These are phyloP conservation scores for Babesia divergens DNA, from an alignment of 169 alveolate genomes.

Conservation along the genomic window DNA sequence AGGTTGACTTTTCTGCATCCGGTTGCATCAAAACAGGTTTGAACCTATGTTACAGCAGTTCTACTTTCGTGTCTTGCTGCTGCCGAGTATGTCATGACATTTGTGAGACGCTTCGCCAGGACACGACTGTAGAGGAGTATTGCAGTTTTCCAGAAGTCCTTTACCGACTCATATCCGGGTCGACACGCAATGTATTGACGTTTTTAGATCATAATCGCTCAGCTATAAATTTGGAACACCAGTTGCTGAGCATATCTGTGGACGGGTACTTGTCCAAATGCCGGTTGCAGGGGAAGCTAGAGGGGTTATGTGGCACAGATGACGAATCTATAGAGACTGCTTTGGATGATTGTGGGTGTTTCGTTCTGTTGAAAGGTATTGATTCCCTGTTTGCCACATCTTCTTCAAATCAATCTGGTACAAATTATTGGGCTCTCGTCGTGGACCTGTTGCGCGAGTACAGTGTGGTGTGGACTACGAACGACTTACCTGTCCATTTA, in stretches of 20 bases:
- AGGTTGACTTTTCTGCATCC: neutral
- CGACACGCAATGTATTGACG: neutral
- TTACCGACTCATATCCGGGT: neutral
- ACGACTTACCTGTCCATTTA: conserved; percentile 9
- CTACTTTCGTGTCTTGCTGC: neutral
- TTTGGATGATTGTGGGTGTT: conserved; percentile 22
- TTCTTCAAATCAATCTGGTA: neutral
- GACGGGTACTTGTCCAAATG: conserved; percentile 5
- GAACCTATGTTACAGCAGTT: neutral
- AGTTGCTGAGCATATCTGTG: conserved; percentile 2
- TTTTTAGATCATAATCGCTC: conserved; percentile 38
- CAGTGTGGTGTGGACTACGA: neutral
- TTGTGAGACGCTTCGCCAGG: neutral
- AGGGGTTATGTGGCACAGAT: no score
- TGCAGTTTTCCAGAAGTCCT: neutral
- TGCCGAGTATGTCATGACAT: conserved; percentile 8
- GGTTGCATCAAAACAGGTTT: neutral
- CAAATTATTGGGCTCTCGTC: neutral
- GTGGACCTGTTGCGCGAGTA: conserved; percentile 13
- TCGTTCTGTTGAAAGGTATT: neutral
- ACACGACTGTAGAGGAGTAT: neutral
- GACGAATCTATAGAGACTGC: neutral
- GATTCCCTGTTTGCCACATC: neutral
- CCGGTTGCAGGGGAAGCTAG: neutral
- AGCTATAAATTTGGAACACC: conserved; percentile 14